Base-by-base conservation (phyloP, 192 early-diverging fungal genomes). In the Coemansia sp. region DNA sequence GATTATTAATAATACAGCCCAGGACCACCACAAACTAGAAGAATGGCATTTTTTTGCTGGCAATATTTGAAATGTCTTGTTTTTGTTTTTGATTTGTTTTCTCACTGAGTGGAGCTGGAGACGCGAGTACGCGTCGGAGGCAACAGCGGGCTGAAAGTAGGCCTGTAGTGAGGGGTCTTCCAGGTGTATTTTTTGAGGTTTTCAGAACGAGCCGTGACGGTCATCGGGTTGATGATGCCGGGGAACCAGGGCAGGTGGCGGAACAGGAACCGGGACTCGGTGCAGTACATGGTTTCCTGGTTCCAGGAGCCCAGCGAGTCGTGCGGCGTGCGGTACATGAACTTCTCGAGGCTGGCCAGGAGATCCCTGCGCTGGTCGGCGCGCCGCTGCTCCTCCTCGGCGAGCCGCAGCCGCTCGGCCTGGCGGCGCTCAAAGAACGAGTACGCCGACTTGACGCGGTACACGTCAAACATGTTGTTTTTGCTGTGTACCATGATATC, bases 211-310 rank as follows among this genome's bases (percentile, higher is more conserved):
- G 77, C 77, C 0, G 68, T 74, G 5, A 73, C 38, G 32, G 71
- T 25, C 20, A 79, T 42, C 1, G 77, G 77, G 5, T 48, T 67
- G 37, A 74, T 58, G n/a, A 45, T 39, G 13, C 77, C 77, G 0
- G 65, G 65, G 32, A 62, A 69, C 77, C 77, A 80, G 1, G 77
- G 77, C 7, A 80, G 46, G 14, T 80, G 77, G 25, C 77, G 67
- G 38, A 75, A 74, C 7, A 68, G 45, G 41, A 80, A 80, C n/a
- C 77, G 55, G 4, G 50, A 10, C 59, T 80, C 77, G 1, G 67
- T 80, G 41, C 65, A 65, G 13, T 80, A 63, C 61, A 71, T 50
- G 4, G 66, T 80, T n/a, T 74, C 46, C 1, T 54, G 54, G 48
- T 76, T 76, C 74, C 74, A 76, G 7, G 64, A 67, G 48, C 74